Evolutionary conservation across 306 rosid species (phyloP).

Genomic region (Dicorynia guianensis): DNA sequence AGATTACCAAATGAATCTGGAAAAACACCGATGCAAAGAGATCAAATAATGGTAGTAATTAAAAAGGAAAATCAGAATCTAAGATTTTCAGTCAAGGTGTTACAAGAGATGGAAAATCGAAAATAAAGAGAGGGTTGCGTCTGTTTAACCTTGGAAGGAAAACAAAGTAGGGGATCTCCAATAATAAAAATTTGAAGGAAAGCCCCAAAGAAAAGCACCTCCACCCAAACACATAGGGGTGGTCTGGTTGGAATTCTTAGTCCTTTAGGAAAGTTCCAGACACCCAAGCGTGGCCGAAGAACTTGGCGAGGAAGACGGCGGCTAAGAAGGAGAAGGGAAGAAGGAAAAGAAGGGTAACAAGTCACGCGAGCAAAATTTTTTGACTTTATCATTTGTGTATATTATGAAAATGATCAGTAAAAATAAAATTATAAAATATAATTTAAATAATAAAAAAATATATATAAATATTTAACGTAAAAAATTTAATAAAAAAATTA

Average conservation of each 20-base stretch:
- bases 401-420: no score
- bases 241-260: constrained; percentile 43
- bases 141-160: constrained; percentile 12
- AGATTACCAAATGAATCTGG: constrained; percentile 5
- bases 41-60: neutral
- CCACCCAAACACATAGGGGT: neutral
- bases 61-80: neutral
- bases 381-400: no score
- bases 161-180: constrained; percentile 30
- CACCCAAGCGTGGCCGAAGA: no score
- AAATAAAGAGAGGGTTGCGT: neutral
- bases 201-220: constrained; percentile 47
- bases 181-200: constrained; percentile 10
- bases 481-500: no score
- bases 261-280: constrained; percentile 53
- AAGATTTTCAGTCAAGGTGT: constrained; percentile 6
- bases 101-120: neutral
- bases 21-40: neutral
- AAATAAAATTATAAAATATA: no score
- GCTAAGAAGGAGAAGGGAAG: no score
- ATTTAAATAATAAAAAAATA: no score
- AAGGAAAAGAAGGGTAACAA: no score
- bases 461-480: no score
- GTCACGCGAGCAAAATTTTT: no score
- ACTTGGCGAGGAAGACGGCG: no score